A percentile compares a stretch with the other conserved stretches of the same genome.
Evolutionary conservation across 225 moss, liverwort and hornwort species (phyloP).

Genomic region (Physcomitrellopsis africana): DNA sequence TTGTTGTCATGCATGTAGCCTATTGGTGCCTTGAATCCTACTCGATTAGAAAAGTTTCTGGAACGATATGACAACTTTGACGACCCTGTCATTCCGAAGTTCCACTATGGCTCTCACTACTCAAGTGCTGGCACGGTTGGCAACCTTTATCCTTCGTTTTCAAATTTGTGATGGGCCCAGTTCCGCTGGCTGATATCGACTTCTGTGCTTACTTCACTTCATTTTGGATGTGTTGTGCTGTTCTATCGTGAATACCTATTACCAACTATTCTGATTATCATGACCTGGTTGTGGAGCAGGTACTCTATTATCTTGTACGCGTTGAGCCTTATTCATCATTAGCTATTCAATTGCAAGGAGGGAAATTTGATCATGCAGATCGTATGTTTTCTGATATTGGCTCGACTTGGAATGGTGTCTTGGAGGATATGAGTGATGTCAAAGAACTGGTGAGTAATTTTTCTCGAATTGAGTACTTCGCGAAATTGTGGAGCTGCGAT

Average conservation of each 20-base stretch:
- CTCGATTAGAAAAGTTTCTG: constrained; percentile 76
- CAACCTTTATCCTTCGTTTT: constrained; percentile 14
- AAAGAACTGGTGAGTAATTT: constrained; percentile 77
- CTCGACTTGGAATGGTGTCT: constrained; percentile 82
- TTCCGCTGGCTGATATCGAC: not conserved
- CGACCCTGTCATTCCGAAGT: constrained; percentile 89
- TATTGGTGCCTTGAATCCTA: constrained; percentile 75
- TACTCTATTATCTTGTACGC: constrained; percentile 82
- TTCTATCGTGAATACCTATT: constrained; percentile 1
- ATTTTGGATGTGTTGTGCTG: not conserved
- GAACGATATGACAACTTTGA: constrained; percentile 93
- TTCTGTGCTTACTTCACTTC: not conserved
- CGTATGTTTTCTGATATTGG: constrained; percentile 84
- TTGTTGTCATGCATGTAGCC: constrained; percentile 54
- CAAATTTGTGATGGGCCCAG: constrained; percentile 1
- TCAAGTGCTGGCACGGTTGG: constrained; percentile 94
- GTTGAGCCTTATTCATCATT: constrained; percentile 86
- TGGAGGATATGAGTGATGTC: constrained; percentile 95
- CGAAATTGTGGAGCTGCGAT: not conserved
- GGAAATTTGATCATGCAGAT: constrained; percentile 92
- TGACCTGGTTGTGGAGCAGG: constrained; percentile 51
- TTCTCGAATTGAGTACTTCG: not conserved
- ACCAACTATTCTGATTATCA: not conserved
- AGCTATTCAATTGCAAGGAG: constrained; percentile 88
- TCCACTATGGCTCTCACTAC: constrained; percentile 93